Base-by-base conservation (phyloP, 805 yeast species). In the Candida argentea region DNA sequence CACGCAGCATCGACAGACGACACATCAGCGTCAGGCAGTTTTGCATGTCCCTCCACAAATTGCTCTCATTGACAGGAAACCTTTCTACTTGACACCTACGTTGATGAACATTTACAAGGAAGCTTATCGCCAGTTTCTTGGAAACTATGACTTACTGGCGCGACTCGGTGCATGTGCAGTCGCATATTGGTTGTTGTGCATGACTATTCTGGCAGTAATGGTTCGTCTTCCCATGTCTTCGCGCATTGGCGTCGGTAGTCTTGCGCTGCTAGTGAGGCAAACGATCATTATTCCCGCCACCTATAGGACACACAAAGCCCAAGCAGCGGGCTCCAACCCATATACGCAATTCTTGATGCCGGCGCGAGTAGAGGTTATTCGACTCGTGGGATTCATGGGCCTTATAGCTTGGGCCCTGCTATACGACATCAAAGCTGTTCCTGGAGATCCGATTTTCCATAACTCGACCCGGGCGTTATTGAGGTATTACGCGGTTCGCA, bases 281-380 rank as follows among this genome's bases (percentile, higher is more conserved):
- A n/a, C n/a, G n/a, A 22, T 66, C 5, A 46, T 61, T 0, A 36
- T 61, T 3, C 71, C 73, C n/a, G 64, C 73, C 0, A 37, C 54
- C 1, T 28, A 25, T 8, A 54, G 55, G 0, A 41, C 31, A 24
- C 27, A 37, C 6, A 55, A 51, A 28, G 52, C 65, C 16, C 31
- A 40, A 11, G 57, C 49, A 28, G 33, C 37, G 50, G 12, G 25
- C 35, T 5, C 31, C 38, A 6, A 21, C 57, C 1, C 53, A 51
- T 33, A 40, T 48, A 42, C 41, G n/a, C n/a, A n/a, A n/a, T n/a
- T n/a, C n/a, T n/a, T 61, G 26, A 56, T 26, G 21, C 43, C 43
- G 14, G 37, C 41, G 5, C 24, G 41, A 16, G 29, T 27, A 5
- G 43, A 39, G 22, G 31, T 35, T 2, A 9, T 31, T 12, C 30